A percentile compares a stretch with the other conserved stretches of the same genome.
Evolutionary conservation across 768 basidiomycete genomes (phyloP).

Genomic region (Chiua virens): DNA sequence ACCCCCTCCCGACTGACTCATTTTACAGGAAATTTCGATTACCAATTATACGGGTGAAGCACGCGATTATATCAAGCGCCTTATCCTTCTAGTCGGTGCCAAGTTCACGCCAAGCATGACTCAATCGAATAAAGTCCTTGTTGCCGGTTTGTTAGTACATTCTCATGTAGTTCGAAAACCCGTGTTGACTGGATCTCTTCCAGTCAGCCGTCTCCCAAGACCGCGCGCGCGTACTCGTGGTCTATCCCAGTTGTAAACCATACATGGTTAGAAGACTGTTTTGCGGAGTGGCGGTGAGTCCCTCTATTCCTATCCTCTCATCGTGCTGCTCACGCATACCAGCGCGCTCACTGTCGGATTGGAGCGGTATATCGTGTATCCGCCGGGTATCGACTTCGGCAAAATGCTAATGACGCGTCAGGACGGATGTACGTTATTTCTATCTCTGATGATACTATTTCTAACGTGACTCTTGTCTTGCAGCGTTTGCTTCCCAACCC

Average conservation of each 20-base stretch:
- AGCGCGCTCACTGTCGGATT: conserved; percentile 56
- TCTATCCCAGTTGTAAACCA: conserved; percentile 87
- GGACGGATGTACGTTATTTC: conserved; percentile 11
- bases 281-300: conserved; percentile 64
- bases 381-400: conserved; percentile 66
- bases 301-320: neutral
- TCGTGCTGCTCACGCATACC: neutral
- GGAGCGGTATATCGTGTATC: conserved; percentile 70
- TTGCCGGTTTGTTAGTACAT: conserved; percentile 75
- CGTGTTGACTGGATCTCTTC: neutral
- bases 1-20: neutral
- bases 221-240: conserved; percentile 74
- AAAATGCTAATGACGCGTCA: conserved; percentile 32
- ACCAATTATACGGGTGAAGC: conserved; percentile 89
- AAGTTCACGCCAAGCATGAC: conserved; percentile 83
- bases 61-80: conserved; percentile 83
- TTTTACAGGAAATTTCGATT: conserved; percentile 67
- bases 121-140: conserved; percentile 70
- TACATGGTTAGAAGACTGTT: conserved; percentile 89
- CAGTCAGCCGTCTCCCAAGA: conserved; percentile 54
- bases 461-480: neutral
- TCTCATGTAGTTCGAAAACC: neutral
- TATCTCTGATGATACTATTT: neutral
- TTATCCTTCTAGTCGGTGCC: conserved; percentile 77
- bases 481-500: conserved; percentile 9